Evolutionary conservation across 306 rosid species (phyloP).

Genomic region (Fragaria nilgerrensis): DNA sequence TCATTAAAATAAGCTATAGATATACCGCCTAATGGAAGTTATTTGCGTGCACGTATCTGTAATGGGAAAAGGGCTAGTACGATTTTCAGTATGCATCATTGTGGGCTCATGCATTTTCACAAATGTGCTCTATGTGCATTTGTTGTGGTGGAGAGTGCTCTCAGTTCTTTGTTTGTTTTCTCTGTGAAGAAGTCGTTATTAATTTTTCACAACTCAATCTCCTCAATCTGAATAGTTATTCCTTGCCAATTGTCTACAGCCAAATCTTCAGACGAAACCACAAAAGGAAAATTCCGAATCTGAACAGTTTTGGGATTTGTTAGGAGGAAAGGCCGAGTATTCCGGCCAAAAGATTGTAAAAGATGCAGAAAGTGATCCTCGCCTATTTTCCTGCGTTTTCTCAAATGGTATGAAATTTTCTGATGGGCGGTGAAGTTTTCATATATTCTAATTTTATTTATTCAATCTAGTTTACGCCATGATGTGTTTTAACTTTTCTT

Average conservation of each 20-base stretch:
- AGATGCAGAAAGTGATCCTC: conserved; percentile 73
- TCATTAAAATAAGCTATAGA: conserved; percentile 9
- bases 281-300: conserved; percentile 86
- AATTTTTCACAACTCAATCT: conserved; percentile 17
- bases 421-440: conserved; percentile 24
- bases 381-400: conserved; percentile 73
- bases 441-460: conserved; percentile 8
- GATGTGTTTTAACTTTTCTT: conserved; percentile 26
- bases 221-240: conserved; percentile 35
- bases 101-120: conserved; percentile 9
- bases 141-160: not conserved
- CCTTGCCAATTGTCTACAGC: conserved; percentile 63
- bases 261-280: conserved; percentile 70
- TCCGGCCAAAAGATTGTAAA: conserved; percentile 74
- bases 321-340: conserved; percentile 81
- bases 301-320: conserved; percentile 88
- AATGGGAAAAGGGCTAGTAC: conserved; percentile 17
- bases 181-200: conserved; percentile 15
- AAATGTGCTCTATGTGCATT: not conserved
- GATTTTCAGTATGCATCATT: not conserved
- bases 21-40: conserved; percentile 11
- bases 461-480: conserved; percentile 17
- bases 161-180: not conserved
- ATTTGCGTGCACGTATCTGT: conserved; percentile 8
- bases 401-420: conserved; percentile 52